Conservation (phyloP, 352 stramenopile genomes). For the Nothophytophthora sp. region DNA sequence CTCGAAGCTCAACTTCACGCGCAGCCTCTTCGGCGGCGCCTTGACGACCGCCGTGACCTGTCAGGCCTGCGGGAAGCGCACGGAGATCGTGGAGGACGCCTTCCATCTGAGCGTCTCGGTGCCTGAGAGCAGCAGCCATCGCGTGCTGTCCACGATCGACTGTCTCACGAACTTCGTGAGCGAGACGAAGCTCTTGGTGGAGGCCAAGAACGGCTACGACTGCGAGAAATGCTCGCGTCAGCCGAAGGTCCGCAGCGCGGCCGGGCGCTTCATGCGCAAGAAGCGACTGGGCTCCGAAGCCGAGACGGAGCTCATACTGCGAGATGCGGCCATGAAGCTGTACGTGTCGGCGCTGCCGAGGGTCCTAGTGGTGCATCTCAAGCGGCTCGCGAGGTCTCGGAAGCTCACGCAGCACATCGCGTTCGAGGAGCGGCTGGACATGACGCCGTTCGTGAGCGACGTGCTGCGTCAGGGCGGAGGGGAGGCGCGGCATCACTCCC, state of each 20-base stretch:
- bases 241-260: conserved; percentile 25
- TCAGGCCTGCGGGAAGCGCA: conserved; percentile 46
- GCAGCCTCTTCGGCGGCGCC: conserved; percentile 54
- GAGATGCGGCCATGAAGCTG: conserved; percentile 58
- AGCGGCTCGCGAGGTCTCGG: conserved; percentile 45
- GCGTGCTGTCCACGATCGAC: conserved; percentile 30
- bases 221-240: conserved; percentile 63
- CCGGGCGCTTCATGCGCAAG: conserved; percentile 31
- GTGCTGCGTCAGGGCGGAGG: conserved; percentile 23
- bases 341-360: conserved; percentile 49
- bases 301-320: conserved; percentile 35
- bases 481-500: conserved; percentile 20
- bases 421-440: conserved; percentile 59
- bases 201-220: conserved; percentile 67
- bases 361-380: conserved; percentile 73
- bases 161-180: conserved; percentile 56
- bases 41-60: conserved; percentile 58
- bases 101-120: conserved; percentile 69
- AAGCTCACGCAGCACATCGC: conserved; percentile 75
- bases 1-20: conserved; percentile 62
- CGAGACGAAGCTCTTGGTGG: conserved; percentile 48
- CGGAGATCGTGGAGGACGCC: conserved; percentile 53
- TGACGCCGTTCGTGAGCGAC: conserved; percentile 45
- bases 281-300: conserved; percentile 23
- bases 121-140: conserved; percentile 17